Evolutionary conservation across 1,284 basidiomycete species (phyloP).

Genomic region (Pulveroboletus sp.): DNA sequence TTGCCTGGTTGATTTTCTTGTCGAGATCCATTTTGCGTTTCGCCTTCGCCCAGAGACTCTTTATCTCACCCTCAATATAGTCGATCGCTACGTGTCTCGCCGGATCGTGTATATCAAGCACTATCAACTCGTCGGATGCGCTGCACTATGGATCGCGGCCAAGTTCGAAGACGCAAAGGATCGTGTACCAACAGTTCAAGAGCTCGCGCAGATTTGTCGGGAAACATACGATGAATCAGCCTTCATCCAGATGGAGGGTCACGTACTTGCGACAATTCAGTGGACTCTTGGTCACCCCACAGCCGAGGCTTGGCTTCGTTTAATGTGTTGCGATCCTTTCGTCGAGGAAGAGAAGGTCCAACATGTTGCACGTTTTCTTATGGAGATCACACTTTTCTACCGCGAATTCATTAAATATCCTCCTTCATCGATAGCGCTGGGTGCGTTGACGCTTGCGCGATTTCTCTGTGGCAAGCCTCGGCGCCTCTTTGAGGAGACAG

Average conservation of each 20-base stretch:
- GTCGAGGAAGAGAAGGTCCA: constrained; percentile 87
- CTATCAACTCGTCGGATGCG: constrained; percentile 98
- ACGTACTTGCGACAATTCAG: constrained; percentile 93
- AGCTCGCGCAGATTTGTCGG: constrained; percentile 92
- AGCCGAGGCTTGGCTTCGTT: constrained; percentile 93
- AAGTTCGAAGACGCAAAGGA: constrained; percentile 99
- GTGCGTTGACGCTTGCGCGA: constrained; percentile 85
- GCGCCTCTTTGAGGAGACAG: constrained; percentile 76
- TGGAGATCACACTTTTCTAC: constrained; percentile 98
- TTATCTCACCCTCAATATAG: constrained; percentile 97
- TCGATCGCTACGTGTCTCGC: constrained; percentile 98
- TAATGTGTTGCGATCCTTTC: constrained; percentile 67
- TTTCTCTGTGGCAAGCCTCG: constrained; percentile 80
- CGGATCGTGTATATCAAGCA: constrained; percentile 99
- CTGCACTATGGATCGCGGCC: constrained; percentile 97
- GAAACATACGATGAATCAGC: constrained; percentile 95
- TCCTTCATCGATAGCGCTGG: constrained; percentile 85
- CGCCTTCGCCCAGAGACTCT: constrained; percentile 96
- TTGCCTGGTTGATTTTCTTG: constrained; percentile 96
- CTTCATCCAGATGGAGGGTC: constrained; percentile 96
- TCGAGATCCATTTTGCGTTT: constrained; percentile 98
- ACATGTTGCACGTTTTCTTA: constrained; percentile 93
- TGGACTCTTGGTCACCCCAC: constrained; percentile 98
- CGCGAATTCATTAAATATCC: constrained; percentile 88
- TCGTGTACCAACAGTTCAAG: constrained; percentile 91